Base-by-base conservation (phyloP, 2,329 filamentous ascomycete species). In the Colletotrichum agaves region DNA sequence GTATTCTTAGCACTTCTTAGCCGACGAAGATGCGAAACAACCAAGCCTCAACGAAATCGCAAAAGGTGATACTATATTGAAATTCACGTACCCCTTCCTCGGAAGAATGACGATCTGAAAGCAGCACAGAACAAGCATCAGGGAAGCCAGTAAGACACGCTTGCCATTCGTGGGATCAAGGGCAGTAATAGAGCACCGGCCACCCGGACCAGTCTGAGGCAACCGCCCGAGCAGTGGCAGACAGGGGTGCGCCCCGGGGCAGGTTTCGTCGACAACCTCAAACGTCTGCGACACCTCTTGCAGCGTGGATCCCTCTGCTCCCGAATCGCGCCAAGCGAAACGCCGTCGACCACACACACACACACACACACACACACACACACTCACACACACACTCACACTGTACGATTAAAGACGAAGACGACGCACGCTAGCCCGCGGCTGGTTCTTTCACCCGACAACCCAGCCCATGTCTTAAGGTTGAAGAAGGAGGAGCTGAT, bases 221-320 rank as follows among this genome's bases (percentile, higher is more conserved):
- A 21, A 47, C 52, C 21, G 61, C 39, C 33, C 44, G 59, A 49
- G 44, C 53, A 43, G 27, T 35, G 33, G 23, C 23, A 23, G 49
- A n/a, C 61, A 67, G 47, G 60, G 65, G 39, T 64, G 12, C 13
- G 19, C 61, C 17, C 53, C 39, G 17, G 65, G 61, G 61, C 59
- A 15, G 61, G 65, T 64, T 64, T 67, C 47, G 61, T 31, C 53
- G 27, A 64, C 21, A 67, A 64, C 65, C 65, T 64, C 65, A 67
- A 67, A 67, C 65, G 46, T 31, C 60, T 67, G 61, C 61, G 61
- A 67, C 53, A 67, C 61, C 49, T 67, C 39, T 67, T 44, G 37
- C 57, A 49, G 13, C 44, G 27, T 47, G 60, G 60, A 58, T 63
- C 35, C 50, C 50, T 57, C n/a, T 39, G 53, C 64, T 63, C 46